Evolutionary conservation across 2,329 filamentous ascomycete genomes (phyloP).

Genomic region (Stagonosporopsis chrysanthemi): DNA sequence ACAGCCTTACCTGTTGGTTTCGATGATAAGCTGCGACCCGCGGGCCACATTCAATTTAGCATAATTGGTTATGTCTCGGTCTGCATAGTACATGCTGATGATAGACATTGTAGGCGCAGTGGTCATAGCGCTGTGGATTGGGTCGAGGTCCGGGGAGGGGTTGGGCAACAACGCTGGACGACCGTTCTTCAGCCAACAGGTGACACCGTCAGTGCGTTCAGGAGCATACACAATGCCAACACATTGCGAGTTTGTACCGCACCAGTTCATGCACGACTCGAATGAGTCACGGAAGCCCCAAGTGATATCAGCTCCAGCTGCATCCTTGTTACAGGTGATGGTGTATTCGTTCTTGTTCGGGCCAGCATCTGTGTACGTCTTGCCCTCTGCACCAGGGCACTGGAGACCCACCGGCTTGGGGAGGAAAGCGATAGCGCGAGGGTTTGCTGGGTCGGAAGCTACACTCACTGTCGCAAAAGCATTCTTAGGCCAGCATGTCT

Average conservation of each 20-base stretch:
- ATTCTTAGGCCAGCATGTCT: not conserved
- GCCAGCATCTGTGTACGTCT: constrained; percentile 9
- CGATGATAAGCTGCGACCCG: constrained; percentile 12
- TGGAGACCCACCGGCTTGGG: not conserved
- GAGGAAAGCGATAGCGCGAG: not conserved
- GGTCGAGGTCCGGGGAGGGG: constrained; percentile 3
- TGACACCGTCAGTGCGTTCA: not conserved
- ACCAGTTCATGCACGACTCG: constrained; percentile 14
- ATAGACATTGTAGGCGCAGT: constrained; percentile 1
- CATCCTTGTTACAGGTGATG: constrained; percentile 8
- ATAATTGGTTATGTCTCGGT: constrained; percentile 12
- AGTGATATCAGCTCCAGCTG: constrained; percentile 7
- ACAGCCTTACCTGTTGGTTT: constrained; percentile 2
- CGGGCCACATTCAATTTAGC: constrained; percentile 8
- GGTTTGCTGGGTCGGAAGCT: not conserved
- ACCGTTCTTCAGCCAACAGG: constrained; percentile 13
- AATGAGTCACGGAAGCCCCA: constrained; percentile 2
- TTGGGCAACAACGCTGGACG: constrained; percentile 1
- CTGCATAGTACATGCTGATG: constrained; percentile 16
- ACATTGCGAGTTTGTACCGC: constrained; percentile 7
- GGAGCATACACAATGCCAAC: constrained; percentile 8
- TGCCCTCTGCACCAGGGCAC: constrained; percentile 4
- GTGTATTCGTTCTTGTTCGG: constrained; percentile 9
- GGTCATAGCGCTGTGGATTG: constrained; percentile 9
- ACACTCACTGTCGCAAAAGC: not conserved